Base-by-base conservation (phyloP, 2,329 filamentous ascomycete species). In the Cladosporium oxysporum region DNA sequence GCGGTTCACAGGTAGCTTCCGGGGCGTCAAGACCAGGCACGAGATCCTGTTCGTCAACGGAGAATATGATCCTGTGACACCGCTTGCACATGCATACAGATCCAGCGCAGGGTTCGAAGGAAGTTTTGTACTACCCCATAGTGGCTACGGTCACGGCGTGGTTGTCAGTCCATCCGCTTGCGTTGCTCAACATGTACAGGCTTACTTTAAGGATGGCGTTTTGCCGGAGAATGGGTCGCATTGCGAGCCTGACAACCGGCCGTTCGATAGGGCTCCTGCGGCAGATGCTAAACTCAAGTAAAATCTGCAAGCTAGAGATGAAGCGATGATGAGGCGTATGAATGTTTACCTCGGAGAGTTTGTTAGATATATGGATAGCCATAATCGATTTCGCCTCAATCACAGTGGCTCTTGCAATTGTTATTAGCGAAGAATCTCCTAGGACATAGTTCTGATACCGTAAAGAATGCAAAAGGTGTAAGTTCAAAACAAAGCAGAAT, bases 31-130 rank as follows among this genome's bases (percentile, higher is more conserved):
- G n/a, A 76, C 70, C 67, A 77, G 80, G 29, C 86, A 83, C 6
- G 87, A 87, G 0, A 77, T 89, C 35, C 78, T 89, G 7, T 85
- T 87, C 71, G 76, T 88, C 14, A 83, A 82, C 41, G 88, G 85
- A 70, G 84, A 82, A 0, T 79, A 83, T 16, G 87, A 89, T 65
- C 87, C 87, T 0, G 84, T 89, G 0, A 88, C 86, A 0, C 86
- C 86, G 3, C 74, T 88, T 5, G 69, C 71, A 52, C 80, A 81
- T 50, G 84, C 81, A 1, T 76, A 82, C 26, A 75, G 75, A 79
- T 80, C 81, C 78, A 74, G 77, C 1, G 31, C 69, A 18, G 68
- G 69, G 1, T 85, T 84, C 68, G 76, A 79, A 0, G 80, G 79
- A 1, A 82, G 79, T 18, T 74, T 72, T 2, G 74, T 85, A 6